Base-by-base conservation (phyloP, 768 basidiomycete genomes). In the Lactarius pseudohatsudake region DNA sequence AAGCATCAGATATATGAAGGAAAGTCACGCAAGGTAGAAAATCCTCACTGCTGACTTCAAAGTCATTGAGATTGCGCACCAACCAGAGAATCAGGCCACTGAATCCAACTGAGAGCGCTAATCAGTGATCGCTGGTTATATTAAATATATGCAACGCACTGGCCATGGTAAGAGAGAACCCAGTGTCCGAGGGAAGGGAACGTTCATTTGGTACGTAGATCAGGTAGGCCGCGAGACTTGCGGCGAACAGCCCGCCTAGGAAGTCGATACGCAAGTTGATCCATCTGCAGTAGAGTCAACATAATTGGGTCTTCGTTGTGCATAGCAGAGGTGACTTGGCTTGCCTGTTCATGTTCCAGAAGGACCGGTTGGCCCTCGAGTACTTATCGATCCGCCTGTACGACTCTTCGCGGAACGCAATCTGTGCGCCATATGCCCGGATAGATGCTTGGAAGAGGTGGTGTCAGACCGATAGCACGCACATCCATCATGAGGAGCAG, bases 381-480 rank as follows among this genome's bases (percentile, higher is more conserved):
- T 82, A 87, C 43, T 75, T 76, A 70, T 87, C 80, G 26, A 86
- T 81, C 4, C 82, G 77, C 36, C 72, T 68, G 58, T 81, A 71
- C 7, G 83, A 80, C 69, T 85, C 79, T 62, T 38, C 59, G 64
- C 73, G 79, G 73, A 78, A 83, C 8, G 76, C 71, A 4, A 77
- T 74, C 69, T 86, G 79, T 11, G 84, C 83, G 20, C 82, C 81
- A 67, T 85, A 87, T 1, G 85, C 85, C 15, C 85, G 78, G 47
- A 87, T 85, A 2, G 83, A 82, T 9, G 76, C 73, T 79, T 72
- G 18, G 30, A 16, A 20, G 10, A 3, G 45, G 34, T n/a, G 1
- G 13, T n/a, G 16, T 61, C 43, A 58, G 28, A 30, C 62, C 30
- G 6, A 50, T 43, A 32, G 2, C 3, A 38, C 20, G 2, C 3